Conservation (phyloP, 1,284 basidiomycete species). For the Heimioporus punctisporus region DNA sequence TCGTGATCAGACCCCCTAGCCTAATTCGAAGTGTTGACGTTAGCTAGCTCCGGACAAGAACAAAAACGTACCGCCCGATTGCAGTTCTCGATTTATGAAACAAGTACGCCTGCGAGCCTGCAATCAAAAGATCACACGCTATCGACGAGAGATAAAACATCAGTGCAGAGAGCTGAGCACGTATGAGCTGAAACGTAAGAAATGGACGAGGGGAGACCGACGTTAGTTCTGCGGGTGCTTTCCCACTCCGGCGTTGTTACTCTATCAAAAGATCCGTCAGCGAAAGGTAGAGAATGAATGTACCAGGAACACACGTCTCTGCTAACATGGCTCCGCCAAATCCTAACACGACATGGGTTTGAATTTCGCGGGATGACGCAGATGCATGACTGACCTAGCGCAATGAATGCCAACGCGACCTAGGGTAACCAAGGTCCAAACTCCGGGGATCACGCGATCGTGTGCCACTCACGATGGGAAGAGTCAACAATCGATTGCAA, state of each 20-base stretch:
- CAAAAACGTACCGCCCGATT: constrained; percentile 27
- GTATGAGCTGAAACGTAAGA: neutral
- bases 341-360: constrained; percentile 7
- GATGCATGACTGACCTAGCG: constrained; percentile 23
- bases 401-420: constrained; percentile 31
- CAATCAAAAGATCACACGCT: constrained; percentile 33
- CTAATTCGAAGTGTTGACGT: constrained; percentile 12
- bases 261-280: constrained; percentile 10
- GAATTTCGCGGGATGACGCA: neutral
- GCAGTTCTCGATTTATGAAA: constrained; percentile 34
- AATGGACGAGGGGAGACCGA: constrained; percentile 11
- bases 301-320: constrained; percentile 25
- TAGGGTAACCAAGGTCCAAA: constrained; percentile 3
- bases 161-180: constrained; percentile 27
- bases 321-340: constrained; percentile 27
- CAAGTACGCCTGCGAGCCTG: constrained; percentile 31
- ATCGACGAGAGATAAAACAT: constrained; percentile 33
- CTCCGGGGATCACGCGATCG: neutral
- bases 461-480: constrained; percentile 27
- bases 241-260: constrained; percentile 28
- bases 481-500: constrained; percentile 25
- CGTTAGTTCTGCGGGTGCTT: constrained; percentile 26
- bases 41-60: neutral
- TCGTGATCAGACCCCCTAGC: constrained; percentile 31
- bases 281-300: neutral